Evolutionary conservation across 208 protist genomes (phyloP), one percentile per base, ranked within the genome.

Genomic region (Acanthamoeba castellanii): DNA sequence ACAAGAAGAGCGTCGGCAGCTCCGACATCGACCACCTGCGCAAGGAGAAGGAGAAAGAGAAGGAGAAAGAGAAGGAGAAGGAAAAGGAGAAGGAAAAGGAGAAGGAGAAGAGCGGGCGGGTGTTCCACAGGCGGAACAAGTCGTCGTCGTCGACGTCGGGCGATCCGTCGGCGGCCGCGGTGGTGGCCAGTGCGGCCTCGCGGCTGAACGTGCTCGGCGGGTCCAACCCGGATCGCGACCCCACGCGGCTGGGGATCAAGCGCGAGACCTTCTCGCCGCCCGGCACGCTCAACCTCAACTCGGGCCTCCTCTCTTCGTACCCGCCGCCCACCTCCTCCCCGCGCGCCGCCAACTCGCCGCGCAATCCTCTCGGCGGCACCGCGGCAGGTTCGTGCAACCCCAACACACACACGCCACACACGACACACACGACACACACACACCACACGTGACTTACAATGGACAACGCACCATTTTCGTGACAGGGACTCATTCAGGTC

Each of bases 271-370:
- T 87, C 47, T 87, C 78, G 20, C 78, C 78, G 5, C 42, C 78
- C 27, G 78, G 78, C 78, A 87, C 78, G 14, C 78, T 87, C 45
- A 87, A 87, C 78, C 78, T 87, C 78, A 87, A 64, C 50, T 42
- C 72, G 2, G 72, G 72, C 37, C 32, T 87, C 27, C 78, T 87
- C 47, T 87, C 78, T 7, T 87, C 78, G 18, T 87, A 37, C n/a
- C 78, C 78, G n/a, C 78, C 78, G 78, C 78, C 78, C 72, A 81
- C 30, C 9, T 50, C 78, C 13, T 87, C 78, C 25, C 78, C 78
- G 22, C 78, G 78, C 50, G 50, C 2, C 0, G 25, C 22, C 50
- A 20, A 27, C 50, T 61, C 78, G 27, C 42, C 42, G 6, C 50
- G 78, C 30, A 87, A 87, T 27, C 78, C 78, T 9, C 78, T 87